Conservation (phyloP, 805 yeast genomes). For the Lachancea waltii region DNA sequence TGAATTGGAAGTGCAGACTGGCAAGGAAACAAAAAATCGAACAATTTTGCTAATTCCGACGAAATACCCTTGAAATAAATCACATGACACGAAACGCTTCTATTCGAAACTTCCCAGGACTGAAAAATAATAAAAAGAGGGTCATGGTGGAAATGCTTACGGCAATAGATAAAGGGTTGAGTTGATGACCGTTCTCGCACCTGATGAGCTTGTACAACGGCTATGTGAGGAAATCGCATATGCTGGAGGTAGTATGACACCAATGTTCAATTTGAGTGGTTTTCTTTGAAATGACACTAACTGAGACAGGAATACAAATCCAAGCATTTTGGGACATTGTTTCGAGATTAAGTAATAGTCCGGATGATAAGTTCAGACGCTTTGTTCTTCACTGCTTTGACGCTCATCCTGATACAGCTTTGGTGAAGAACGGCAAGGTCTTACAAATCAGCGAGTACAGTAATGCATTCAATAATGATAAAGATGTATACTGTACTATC, state of each 20-base stretch:
- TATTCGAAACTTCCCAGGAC: too few relatives aligned
- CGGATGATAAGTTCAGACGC: conserved; percentile 13
- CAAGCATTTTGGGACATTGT: conserved; percentile 18
- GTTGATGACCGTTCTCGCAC: conserved; percentile 10
- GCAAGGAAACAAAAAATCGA: too few relatives aligned
- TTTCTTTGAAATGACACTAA: too few relatives aligned
- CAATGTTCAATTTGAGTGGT: background rate
- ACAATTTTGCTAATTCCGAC: too few relatives aligned
- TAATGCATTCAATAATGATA: background rate
- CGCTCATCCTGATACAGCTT: conserved; percentile 13
- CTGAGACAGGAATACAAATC: conserved; percentile 14
- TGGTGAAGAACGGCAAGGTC: background rate
- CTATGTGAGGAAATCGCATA: conserved; percentile 28
- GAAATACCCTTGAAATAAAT: too few relatives aligned
- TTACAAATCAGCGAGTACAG: background rate
- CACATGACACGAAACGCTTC: too few relatives aligned
- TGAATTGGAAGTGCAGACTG: too few relatives aligned
- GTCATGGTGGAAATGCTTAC: background rate
- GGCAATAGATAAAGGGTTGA: background rate
- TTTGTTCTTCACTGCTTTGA: conserved; percentile 20
- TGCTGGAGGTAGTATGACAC: conserved; percentile 26
- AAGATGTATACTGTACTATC: conserved; percentile 32
- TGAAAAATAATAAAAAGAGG: background rate
- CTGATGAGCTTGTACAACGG: conserved; percentile 28
- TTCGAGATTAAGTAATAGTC: conserved; percentile 6